phyloP scores from a whole-genome alignment of 1,284 basidiomycete species.

The Cutaneotrichosporon daszewskae region DNA sequence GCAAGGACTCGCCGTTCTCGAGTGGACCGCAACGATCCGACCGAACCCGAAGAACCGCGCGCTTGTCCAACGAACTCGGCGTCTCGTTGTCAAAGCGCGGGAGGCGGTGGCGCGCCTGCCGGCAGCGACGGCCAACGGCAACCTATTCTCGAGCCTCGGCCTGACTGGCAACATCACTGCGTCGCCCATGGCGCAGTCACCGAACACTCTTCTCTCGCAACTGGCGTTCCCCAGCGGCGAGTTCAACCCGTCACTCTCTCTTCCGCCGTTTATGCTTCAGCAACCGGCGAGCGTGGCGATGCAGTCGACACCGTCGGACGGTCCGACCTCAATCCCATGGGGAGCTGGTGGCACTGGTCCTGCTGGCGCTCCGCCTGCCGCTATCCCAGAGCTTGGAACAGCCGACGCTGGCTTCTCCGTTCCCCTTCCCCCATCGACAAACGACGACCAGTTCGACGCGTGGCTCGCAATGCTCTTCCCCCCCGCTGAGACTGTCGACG shows the following conservation, averaged over 20 bases:
- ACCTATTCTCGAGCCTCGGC: not conserved
- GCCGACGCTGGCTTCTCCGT: not conserved
- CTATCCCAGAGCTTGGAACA: no score
- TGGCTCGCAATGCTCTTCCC: slow-evolving; percentile 16
- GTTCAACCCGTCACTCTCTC: no score
- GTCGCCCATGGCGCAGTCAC: not conserved
- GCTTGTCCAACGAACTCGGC: slow-evolving; percentile 9
- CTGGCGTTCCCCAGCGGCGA: not conserved
- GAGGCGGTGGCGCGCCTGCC: slow-evolving; percentile 7
- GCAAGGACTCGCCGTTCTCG: slow-evolving; percentile 14
- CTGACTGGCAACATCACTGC: no score
- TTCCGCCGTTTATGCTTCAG: no score
- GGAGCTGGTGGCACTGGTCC: no score
- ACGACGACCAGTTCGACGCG: slow-evolving; percentile 12
- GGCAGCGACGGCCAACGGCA: not conserved
- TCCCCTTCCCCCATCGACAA: slow-evolving; percentile 1
- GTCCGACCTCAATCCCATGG: not conserved
- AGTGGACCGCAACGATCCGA: slow-evolving; percentile 13
- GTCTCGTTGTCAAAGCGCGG: slow-evolving; percentile 9
- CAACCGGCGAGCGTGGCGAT: not conserved
- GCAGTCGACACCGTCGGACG: not conserved
- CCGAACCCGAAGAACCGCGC: slow-evolving; percentile 19
- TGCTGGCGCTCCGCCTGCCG: not conserved
- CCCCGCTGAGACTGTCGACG: not conserved
- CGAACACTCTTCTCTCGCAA: no score